These are phyloP conservation scores for Aspergillus vadensis DNA, from an alignment of 2,329 filamentous ascomycete genomes.

Conservation along the genomic window DNA sequence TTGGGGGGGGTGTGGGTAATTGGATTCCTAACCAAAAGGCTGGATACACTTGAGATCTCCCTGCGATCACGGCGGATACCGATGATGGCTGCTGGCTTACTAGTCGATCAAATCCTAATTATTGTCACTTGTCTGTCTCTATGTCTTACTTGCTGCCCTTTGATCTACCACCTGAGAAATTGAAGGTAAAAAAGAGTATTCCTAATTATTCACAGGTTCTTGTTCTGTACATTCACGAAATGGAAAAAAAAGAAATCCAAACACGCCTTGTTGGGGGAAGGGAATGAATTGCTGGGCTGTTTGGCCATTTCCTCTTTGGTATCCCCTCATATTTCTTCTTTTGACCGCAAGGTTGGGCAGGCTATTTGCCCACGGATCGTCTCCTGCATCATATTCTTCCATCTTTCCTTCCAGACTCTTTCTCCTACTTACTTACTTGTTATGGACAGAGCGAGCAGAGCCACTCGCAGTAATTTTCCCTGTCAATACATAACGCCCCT, in stretches of 20 bases:
- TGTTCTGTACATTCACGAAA: no score
- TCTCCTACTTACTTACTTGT: not conserved
- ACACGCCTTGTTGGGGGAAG: no score
- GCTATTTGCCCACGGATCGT: constrained; percentile 1
- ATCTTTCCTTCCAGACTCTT: constrained; percentile 1
- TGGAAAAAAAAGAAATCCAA: no score
- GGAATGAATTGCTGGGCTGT: not conserved
- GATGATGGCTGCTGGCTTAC: not conserved
- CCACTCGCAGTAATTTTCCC: not conserved
- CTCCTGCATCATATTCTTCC: not conserved
- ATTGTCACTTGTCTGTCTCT: no score
- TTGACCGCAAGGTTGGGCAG: not conserved
- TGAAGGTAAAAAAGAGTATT: no score
- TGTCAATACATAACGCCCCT: not conserved
- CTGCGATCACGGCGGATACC: not conserved
- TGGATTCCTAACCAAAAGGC: constrained; percentile 11
- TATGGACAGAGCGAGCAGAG: not conserved
- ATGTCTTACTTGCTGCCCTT: no score
- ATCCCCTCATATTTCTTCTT: constrained; percentile 3
- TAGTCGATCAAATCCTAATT: no score
- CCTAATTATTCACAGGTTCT: no score
- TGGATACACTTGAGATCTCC: not conserved
- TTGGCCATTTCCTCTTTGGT: constrained; percentile 7
- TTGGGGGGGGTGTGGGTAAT: constrained; percentile 7
- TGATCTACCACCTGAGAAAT: no score